A percentile compares a stretch with the other conserved stretches of the same genome.
phyloP scores from a whole-genome alignment of 345 rosid species.

The Pistacia integerrima region DNA sequence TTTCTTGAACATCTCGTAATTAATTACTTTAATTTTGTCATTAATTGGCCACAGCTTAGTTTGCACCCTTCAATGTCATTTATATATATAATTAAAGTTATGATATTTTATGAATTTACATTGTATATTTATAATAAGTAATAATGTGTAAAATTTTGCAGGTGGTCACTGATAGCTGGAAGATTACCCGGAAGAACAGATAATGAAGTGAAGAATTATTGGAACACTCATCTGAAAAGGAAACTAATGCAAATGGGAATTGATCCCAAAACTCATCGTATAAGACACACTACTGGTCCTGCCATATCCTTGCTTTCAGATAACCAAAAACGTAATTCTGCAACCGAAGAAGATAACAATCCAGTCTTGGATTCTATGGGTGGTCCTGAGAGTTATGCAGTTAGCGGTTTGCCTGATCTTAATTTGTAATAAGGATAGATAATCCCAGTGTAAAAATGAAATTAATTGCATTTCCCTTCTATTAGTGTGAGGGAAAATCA shows the following conservation, averaged over 20 bases:
- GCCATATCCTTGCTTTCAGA: slow-evolving; percentile 3
- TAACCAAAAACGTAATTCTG: neutral
- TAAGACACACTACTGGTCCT: neutral
- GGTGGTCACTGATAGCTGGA: slow-evolving; percentile 43
- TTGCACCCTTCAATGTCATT: too few relatives aligned
- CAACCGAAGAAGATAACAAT: slow-evolving; percentile 14
- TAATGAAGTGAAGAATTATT: slow-evolving; percentile 42
- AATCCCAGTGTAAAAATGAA: neutral
- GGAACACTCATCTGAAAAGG: slow-evolving; percentile 39
- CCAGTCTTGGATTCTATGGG: slow-evolving; percentile 17
- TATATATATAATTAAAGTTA: too few relatives aligned
- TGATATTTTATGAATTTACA: too few relatives aligned
- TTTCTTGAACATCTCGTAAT: too few relatives aligned
- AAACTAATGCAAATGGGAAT: slow-evolving; percentile 30
- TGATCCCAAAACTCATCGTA: slow-evolving; percentile 29
- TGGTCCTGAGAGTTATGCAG: slow-evolving; percentile 10
- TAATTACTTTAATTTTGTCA: too few relatives aligned
- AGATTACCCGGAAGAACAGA: slow-evolving; percentile 43
- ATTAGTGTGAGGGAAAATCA: too few relatives aligned
- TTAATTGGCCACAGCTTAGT: too few relatives aligned
- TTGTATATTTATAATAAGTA: too few relatives aligned
- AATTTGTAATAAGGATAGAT: neutral
- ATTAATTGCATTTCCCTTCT: neutral
- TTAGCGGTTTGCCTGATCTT: slow-evolving; percentile 28
- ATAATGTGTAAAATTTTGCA: neutral